Evolutionary conservation across 176 grass and related monocot genomes (phyloP), one percentile per base, ranked within the genome.

Genomic region (Phragmites australis): DNA sequence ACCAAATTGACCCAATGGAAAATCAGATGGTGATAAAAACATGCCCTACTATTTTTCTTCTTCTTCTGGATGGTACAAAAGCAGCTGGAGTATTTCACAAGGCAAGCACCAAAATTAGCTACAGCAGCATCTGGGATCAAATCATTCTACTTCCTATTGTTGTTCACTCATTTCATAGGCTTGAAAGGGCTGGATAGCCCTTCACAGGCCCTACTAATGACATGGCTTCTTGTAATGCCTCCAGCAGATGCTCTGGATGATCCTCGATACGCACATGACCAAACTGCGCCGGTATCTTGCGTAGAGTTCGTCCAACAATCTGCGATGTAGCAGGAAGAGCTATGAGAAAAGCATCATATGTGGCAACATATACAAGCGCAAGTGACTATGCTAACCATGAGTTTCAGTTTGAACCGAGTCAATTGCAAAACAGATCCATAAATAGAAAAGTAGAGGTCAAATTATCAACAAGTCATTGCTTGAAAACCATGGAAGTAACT

Each of bases 221-320:
- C n/a, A 85, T 54, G 44, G 94, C 91, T 88, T 93, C 91, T 57
- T 72, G 75, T 52, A 94, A 68, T 12, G 92, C 95, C 81, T 94
- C 92, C 79, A 89, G 23, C 51, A 97, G 86, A 82, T 83, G 77
- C 50, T 83, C 86, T 1, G 86, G 92, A 53, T 97, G 81, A 29
- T 97, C 86, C 56, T 97, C 95, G 2, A 97, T 89, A 78, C 25
- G 70, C 26, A 55, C 37, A 43, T 60, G 32, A 15, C 87, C 85
- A 57, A 83, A 45, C 23, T 82, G 11, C 34, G 69, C 40, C 0
- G 77, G 68, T 80, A 92, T 45, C 86, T 94, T 94, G 74, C 77
- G 81, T 37, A 97, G 61, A 81, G 87, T 78, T 84, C 82, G 87
- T 46, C 94, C 94, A 70, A 97, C 88, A 42, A 97, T 94, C 94